These are phyloP conservation scores for Erythrobasidium hasegawianum DNA, from an alignment of 1,284 basidiomycete species.

Conservation along the genomic window DNA sequence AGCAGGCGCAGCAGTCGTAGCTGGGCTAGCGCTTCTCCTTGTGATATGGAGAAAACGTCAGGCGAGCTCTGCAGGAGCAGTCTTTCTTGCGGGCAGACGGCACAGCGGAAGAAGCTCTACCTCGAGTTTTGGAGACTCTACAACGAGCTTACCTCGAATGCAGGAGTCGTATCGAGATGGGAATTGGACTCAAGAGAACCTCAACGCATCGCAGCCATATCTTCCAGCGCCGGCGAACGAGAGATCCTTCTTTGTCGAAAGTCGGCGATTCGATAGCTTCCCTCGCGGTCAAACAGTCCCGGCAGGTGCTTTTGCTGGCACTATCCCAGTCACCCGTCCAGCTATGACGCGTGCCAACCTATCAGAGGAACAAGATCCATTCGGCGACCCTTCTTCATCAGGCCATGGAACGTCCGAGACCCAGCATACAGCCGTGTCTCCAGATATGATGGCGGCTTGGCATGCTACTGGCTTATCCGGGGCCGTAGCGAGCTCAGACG, in stretches of 20 bases:
- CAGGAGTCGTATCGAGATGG: no score
- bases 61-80: not conserved
- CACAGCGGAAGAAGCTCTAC: slow-evolving; percentile 7
- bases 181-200: no score
- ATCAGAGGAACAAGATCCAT: slow-evolving; percentile 16
- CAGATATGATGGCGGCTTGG: no score
- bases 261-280: not conserved
- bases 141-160: not conserved
- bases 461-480: no score
- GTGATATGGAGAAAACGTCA: slow-evolving; percentile 12
- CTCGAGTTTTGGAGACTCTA: slow-evolving; percentile 21
- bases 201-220: no score
- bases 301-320: not conserved
- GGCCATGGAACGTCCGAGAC: no score
- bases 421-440: no score
- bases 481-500: no score
- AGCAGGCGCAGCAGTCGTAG: not conserved
- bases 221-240: no score
- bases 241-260: slow-evolving; percentile 19
- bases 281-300: no score
- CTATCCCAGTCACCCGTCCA: slow-evolving; percentile 5
- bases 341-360: not conserved
- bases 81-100: not conserved
- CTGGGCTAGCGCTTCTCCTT: slow-evolving; percentile 9
- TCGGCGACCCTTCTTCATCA: slow-evolving; percentile 13